Base-by-base conservation (phyloP, 2,329 filamentous ascomycete genomes). In the Penicillium sp. region DNA sequence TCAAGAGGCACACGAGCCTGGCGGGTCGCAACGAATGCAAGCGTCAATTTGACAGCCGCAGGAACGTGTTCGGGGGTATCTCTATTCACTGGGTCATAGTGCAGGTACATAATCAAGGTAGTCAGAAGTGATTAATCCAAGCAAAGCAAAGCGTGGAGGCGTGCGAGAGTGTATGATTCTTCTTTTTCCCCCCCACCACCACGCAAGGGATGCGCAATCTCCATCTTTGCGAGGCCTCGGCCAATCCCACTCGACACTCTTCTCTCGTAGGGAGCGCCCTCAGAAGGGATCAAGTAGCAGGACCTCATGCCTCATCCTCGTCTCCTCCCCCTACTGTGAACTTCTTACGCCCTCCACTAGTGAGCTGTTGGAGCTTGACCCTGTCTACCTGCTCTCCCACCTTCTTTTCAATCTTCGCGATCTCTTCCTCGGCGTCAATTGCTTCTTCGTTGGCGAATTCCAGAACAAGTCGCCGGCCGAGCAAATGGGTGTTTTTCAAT, bases 361-460 rank as follows among this genome's bases (percentile, higher is more conserved):
- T 91, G 65, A 97, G 84, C 68, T 89, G 85, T 73, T 95, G 89
- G 64, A 95, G 76, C 60, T 88, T 87, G 63, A 97, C 86, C 73
- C 90, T 93, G 74, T 94, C 88, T 68, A 87, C 82, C 73, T 97
- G 91, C 51, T 85, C 83, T 53, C 88, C 88, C 65, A 94, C 86
- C 79, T 96, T 98, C 78, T 88, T 87, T 73, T 95, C 88, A 86
- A 98, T 95, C 75, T 89, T 91, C 67, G 87, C 85, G 66, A 98
- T 93, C 73, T 97, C 90, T 71, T 90, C 89, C 74, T 98, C 93
- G 3, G 93, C 85, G 73, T 97, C 90, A 57, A 93, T 78, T 35
- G 88, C 81, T 61, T 97, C 93, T 55, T 85, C 87, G 62, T 89
- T 85, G 35, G 90, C 91, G 73, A 90, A 97, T 66, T 96, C 88